Base-by-base conservation (phyloP, 768 basidiomycete species). In the Kwoniella newhampshirensis region DNA sequence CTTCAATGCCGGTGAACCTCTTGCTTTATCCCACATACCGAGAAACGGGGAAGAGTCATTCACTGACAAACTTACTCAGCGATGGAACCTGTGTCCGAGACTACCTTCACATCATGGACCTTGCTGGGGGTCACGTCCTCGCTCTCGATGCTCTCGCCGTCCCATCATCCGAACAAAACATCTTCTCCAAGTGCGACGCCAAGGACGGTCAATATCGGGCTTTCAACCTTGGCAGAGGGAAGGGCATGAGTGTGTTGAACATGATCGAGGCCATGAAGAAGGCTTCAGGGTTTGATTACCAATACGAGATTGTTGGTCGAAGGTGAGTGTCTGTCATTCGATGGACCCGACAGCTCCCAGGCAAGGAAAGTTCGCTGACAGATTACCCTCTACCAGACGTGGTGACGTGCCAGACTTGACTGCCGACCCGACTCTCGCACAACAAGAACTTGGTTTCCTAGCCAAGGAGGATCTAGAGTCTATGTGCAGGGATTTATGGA, bases 21-120 rank as follows among this genome's bases (percentile, higher is more conserved):
- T 91, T 94, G 75, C 20, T 23, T 32, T 17, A n/a, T 7, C 28
- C 18, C 41, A 7, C 25, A 20, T 21, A 13, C 6, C 12, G 11
- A 8, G 30, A 32, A 13, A 23, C 21, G 4, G 21, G 30, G 55
- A 68, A 28, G 55, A 17, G 7, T n/a, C n/a, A 18, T 37, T 26
- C 35, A 25, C 23, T 44, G 13, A 27, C 21, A 35, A 25, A 35
- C 36, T 45, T 54, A 36, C 45, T 6, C 62, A 89, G 89, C 35
- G 94, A 98, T 72, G 94, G 94, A 8, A 97, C 94, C 7, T 99
- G 94, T 70, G 90, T 98, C n/a, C 87, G 93, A 40, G 93, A 98
- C 54, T 79, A 79, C 68, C 73, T 79, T 15, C 78, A 79, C 66
- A 84, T 99, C 59, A 84, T 97, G 74, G 96, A 99, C 76, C 82